These are phyloP conservation scores for Vitellaria paradoxa DNA, from an alignment of 179 eudicot genomes.

Conservation along the genomic window DNA sequence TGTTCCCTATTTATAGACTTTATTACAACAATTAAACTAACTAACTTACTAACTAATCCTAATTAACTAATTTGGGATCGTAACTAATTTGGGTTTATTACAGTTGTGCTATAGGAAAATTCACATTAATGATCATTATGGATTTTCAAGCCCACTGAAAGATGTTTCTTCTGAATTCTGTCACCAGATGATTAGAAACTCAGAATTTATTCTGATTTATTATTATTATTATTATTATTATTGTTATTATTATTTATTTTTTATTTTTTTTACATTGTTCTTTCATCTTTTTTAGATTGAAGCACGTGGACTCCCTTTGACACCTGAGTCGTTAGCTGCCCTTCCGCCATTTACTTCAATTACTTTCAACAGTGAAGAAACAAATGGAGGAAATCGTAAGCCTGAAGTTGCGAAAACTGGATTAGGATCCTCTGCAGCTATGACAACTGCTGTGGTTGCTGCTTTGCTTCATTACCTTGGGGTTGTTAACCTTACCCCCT, in stretches of 20 bases:
- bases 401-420: conserved; percentile 99
- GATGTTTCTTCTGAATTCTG: conserved; percentile 1
- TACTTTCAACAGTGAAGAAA: conserved; percentile 63
- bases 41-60: no score
- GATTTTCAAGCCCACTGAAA: background rate
- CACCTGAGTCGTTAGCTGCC: conserved; percentile 76
- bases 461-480: conserved; percentile 88
- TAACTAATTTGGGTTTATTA: no score
- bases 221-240: no score
- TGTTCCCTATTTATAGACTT: no score
- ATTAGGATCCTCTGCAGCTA: conserved; percentile 97
- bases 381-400: conserved; percentile 50
- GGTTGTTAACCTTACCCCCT: conserved; percentile 62
- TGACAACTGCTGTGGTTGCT: conserved; percentile 98
- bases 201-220: background rate
- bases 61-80: no score
- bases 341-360: conserved; percentile 87
- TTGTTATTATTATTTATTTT: no score
- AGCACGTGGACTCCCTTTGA: conserved; percentile 79
- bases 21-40: no score
- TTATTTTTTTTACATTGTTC: background rate
- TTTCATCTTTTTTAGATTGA: conserved; percentile 51
- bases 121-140: background rate
- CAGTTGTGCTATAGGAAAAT: background rate
- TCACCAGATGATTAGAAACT: background rate